phyloP scores from a whole-genome alignment of 345 rosid genomes.

The Rhodamnia argentea region DNA sequence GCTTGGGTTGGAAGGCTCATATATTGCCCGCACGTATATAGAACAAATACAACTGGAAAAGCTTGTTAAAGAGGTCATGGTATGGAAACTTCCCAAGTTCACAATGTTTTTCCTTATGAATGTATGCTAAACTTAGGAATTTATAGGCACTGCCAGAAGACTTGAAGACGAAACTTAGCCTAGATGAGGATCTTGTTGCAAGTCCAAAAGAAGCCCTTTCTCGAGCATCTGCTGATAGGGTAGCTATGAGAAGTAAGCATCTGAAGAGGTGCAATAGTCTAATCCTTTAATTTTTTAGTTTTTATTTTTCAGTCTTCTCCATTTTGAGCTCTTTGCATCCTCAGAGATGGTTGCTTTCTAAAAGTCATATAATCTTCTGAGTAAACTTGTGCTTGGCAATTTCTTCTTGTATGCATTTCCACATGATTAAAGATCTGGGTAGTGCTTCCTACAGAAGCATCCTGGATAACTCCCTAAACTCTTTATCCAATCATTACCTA shows the following conservation, averaged over 20 bases:
- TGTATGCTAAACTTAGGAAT: not conserved
- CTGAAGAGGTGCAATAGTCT: constrained; percentile 44
- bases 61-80: constrained; percentile 80
- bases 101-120: not conserved
- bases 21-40: constrained; percentile 72
- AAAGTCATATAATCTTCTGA: not conserved
- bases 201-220: constrained; percentile 79
- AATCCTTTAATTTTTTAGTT: not conserved
- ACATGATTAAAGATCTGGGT: not conserved
- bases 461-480: not conserved
- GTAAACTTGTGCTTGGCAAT: not conserved
- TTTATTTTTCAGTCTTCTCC: not conserved
- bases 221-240: constrained; percentile 61
- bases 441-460: not conserved
- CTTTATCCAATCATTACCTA: not conserved
- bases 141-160: constrained; percentile 78
- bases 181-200: constrained; percentile 73
- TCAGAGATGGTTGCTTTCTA: not conserved
- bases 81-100: constrained; percentile 20
- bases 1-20: constrained; percentile 80
- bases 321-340: not conserved
- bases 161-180: constrained; percentile 68
- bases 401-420: not conserved
- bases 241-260: constrained; percentile 61
- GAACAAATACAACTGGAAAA: constrained; percentile 90